Conservation (phyloP, 2,329 filamentous ascomycete genomes). For the Annulohypoxylon truncatum region DNA sequence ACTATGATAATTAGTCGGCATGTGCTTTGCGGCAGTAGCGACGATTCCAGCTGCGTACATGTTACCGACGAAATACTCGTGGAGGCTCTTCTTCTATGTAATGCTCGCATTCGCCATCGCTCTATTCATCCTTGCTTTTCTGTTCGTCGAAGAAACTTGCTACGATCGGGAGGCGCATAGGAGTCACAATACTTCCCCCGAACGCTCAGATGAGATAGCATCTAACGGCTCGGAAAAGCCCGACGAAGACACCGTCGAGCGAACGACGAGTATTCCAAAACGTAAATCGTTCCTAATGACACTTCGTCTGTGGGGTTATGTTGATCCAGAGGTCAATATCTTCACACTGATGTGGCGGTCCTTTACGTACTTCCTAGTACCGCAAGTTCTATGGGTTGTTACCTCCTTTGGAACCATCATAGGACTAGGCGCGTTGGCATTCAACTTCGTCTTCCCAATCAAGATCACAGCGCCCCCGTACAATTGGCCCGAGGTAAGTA, state of each 20-base stretch:
- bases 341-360: constrained; percentile 56
- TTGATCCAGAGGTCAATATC: constrained; percentile 54
- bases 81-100: constrained; percentile 72
- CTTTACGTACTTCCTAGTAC: constrained; percentile 58
- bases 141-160: constrained; percentile 64
- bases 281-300: constrained; percentile 56
- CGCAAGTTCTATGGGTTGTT: constrained; percentile 60
- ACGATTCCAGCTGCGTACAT: constrained; percentile 71
- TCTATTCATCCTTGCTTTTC: constrained; percentile 59
- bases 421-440: constrained; percentile 58
- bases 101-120: constrained; percentile 64
- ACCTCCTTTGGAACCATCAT: constrained; percentile 60
- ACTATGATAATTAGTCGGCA: constrained; percentile 58
- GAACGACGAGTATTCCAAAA: constrained; percentile 41
- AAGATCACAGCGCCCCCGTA: constrained; percentile 57
- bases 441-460: constrained; percentile 60
- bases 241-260: constrained; percentile 36
- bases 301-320: constrained; percentile 53
- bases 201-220: constrained; percentile 24
- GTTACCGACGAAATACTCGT: constrained; percentile 67
- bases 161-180: constrained; percentile 53
- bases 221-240: constrained; percentile 44
- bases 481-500: constrained; percentile 55
- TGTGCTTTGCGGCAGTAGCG: constrained; percentile 66
- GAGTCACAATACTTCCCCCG: constrained; percentile 12